Evolutionary conservation across 257 asterid species (phyloP).

Genomic region (Scutellaria baicalensis): DNA sequence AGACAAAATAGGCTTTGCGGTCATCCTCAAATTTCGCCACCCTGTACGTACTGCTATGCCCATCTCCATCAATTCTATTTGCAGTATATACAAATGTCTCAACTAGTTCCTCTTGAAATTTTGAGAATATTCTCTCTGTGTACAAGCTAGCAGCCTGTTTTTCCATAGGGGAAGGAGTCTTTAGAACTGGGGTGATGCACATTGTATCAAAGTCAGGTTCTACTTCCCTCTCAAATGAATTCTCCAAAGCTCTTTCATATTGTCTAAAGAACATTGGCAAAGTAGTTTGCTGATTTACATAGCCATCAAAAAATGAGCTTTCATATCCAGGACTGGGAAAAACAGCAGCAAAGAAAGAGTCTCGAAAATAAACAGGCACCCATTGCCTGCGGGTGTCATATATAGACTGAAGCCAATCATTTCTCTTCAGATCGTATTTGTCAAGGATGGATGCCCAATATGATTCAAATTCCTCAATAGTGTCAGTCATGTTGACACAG

Average conservation of each 20-base stretch:
- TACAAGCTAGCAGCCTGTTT: constrained; percentile 73
- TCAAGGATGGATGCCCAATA: constrained; percentile 62
- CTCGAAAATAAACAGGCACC: constrained; percentile 88
- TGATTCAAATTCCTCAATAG: constrained; percentile 79
- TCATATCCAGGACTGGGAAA: constrained; percentile 43
- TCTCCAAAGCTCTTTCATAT: constrained; percentile 82
- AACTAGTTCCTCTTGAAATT: constrained; percentile 87
- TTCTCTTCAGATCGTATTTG: constrained; percentile 62
- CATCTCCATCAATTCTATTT: constrained; percentile 71
- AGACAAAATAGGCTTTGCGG: constrained; percentile 56
- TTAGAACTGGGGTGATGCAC: constrained; percentile 61
- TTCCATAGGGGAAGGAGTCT: constrained; percentile 97
- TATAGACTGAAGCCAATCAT: constrained; percentile 86
- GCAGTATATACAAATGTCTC: constrained; percentile 96
- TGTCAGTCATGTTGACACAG: constrained; percentile 76
- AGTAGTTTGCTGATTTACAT: constrained; percentile 75
- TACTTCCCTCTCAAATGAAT: constrained; percentile 66
- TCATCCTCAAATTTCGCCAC: constrained; percentile 91
- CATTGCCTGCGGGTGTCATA: constrained; percentile 66
- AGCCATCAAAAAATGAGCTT: constrained; percentile 79
- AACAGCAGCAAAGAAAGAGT: constrained; percentile 67
- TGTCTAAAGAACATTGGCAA: constrained; percentile 87
- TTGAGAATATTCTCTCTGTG: constrained; percentile 66
- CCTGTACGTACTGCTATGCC: constrained; percentile 56
- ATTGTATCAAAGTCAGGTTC: constrained; percentile 80